phyloP scores from a whole-genome alignment of 345 rosid genomes.

The Gossypium turneri region DNA sequence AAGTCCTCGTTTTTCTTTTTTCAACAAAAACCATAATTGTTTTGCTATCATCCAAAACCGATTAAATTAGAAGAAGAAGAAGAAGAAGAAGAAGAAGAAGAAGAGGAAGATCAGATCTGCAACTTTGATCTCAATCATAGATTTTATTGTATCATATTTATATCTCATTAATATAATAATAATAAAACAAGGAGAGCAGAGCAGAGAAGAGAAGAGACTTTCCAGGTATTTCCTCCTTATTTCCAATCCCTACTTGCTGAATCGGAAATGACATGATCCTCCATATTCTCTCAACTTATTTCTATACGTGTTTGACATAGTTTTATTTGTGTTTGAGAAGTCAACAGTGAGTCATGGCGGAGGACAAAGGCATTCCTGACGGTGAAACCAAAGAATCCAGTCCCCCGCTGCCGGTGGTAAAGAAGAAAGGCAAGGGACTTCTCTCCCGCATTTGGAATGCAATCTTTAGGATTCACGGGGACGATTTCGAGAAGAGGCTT shows the following conservation, averaged over 20 bases:
- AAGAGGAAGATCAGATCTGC: background rate
- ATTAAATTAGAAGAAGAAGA: background rate
- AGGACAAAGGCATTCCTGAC: slow-evolving; percentile 30
- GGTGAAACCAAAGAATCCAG: slow-evolving; percentile 30
- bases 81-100: background rate
- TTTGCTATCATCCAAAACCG: background rate
- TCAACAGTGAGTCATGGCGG: slow-evolving; percentile 27
- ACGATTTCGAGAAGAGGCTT: slow-evolving; percentile 91
- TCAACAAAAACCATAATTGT: slow-evolving; percentile 5
- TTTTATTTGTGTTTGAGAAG: background rate
- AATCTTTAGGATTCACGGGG: slow-evolving; percentile 51
- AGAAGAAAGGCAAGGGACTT: slow-evolving; percentile 56
- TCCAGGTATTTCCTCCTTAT: background rate
- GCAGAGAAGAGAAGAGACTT: background rate
- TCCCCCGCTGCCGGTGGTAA: slow-evolving; percentile 14
- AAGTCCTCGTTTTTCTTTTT: background rate
- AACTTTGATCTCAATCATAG: background rate
- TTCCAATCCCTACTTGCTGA: background rate
- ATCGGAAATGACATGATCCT: background rate
- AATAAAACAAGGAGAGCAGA: too few species aligned
- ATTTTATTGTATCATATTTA: background rate
- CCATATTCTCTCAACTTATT: background rate
- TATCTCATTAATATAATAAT: background rate
- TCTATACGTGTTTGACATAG: background rate
- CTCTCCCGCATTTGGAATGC: slow-evolving; percentile 72